Evolutionary conservation across 2,329 filamentous ascomycete genomes (phyloP).

Genomic region (Colletotrichum gloeosporioides): DNA sequence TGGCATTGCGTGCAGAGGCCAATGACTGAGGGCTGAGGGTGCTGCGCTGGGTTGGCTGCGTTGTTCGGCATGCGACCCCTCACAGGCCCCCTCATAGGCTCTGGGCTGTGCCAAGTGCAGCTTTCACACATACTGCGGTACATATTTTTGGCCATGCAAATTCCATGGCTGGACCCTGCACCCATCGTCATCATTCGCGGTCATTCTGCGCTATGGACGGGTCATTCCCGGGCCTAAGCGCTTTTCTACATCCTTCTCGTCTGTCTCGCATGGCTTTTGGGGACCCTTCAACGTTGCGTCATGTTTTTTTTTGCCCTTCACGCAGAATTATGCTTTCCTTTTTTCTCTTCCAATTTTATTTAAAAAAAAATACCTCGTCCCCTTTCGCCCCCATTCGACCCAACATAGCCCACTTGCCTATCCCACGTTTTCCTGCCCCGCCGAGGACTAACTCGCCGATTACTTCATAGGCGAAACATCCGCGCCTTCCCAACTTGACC

Average conservation of each 20-base stretch:
- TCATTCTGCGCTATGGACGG: neutral
- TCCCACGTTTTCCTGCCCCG: neutral
- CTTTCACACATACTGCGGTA: neutral
- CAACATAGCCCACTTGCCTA: neutral
- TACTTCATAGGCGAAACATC: conserved; percentile 20
- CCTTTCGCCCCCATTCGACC: conserved; percentile 1
- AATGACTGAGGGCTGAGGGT: neutral
- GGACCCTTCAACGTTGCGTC: conserved; percentile 17
- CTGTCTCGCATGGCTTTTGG: conserved; percentile 2
- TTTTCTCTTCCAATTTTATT: neutral
- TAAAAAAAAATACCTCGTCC: neutral
- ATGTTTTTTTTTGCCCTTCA: conserved; percentile 23
- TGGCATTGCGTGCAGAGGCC: neutral
- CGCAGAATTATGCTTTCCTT: conserved; percentile 10
- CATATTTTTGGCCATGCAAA: neutral
- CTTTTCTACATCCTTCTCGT: conserved; percentile 1
- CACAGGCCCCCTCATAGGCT: neutral
- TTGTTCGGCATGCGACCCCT: neutral
- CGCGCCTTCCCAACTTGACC: neutral
- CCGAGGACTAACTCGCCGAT: neutral
- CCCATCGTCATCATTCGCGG: conserved; percentile 12
- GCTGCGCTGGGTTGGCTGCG: neutral
- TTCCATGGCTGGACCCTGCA: conserved; percentile 7
- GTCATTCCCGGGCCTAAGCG: conserved; percentile 6
- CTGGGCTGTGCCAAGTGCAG: neutral